Base-by-base conservation (phyloP, 352 stramenopile genomes). In the Phytopythium delawarense region DNA sequence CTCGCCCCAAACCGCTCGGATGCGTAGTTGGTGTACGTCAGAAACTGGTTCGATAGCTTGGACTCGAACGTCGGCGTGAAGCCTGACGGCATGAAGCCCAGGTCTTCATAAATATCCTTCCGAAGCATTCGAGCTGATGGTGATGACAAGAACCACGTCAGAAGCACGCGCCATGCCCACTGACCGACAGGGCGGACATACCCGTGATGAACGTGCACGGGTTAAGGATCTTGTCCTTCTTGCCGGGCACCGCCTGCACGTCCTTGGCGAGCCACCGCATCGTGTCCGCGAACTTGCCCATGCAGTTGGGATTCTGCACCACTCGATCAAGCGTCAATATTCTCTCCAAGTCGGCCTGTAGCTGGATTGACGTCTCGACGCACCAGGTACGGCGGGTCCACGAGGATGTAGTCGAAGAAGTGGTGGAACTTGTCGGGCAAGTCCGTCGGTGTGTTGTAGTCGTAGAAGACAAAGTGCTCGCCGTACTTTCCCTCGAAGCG, bases 1-100 rank as follows among this genome's bases (percentile, higher is more conserved):
- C 69, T 76, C 12, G 65, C 45, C 11, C 76, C 74, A 51, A 86
- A 86, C n/a, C 76, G 69, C 35, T 75, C 66, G n/a, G 76, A 85
- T 16, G 23, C 28, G 62, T 83, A 85, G 72, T 85, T 85, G 28
- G 76, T 85, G 62, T 85, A 85, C 34, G 76, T 83, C 52, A 83
- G 57, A 62, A 85, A 83, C 32, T 82, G 74, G 51, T 85, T 85
- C 44, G 76, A 85, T n/a, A 85, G 65, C 57, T 85, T 85, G 18
- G 76, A 86, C 51, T 83, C 74, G 35, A 86, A 86, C 13, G 74
- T 83, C 28, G 76, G 72, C 28, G 54, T 56, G 57, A 85, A 83
- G 7, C 70, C 67, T 13, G 74, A 74, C 18, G 76, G 74, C 39
- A 51, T 81, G 59, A 85, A 83, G 45, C 71, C 74, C 23, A 85